Evolutionary conservation across 192 early-diverging fungal species (phyloP).

Genomic region (Coemansia sp.): DNA sequence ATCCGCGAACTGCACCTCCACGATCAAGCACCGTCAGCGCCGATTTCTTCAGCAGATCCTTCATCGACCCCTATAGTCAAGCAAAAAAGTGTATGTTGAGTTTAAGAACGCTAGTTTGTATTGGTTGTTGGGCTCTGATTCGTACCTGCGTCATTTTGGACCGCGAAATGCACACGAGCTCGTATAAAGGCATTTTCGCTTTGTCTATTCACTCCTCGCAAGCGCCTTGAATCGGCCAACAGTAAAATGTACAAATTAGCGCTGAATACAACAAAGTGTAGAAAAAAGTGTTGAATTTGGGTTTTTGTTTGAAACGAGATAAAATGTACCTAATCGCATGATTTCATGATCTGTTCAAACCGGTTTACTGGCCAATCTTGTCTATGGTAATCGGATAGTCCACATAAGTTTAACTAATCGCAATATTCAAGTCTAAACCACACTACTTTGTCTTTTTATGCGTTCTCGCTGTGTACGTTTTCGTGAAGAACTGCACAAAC

Average conservation of each 20-base stretch:
- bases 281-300: not conserved
- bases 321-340: not conserved
- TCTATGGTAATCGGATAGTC: too few relatives aligned
- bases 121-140: too few relatives aligned
- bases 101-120: not conserved
- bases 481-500: conserved; percentile 77
- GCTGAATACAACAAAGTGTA: not conserved
- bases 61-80: conserved; percentile 58
- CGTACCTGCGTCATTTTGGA: conserved; percentile 56
- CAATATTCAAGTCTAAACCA: not conserved
- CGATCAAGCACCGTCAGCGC: conserved; percentile 77
- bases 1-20: conserved; percentile 83
- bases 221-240: not conserved
- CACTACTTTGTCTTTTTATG: not conserved
- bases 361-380: not conserved
- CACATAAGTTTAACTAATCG: too few relatives aligned
- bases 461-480: conserved; percentile 56
- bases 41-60: conserved; percentile 71
- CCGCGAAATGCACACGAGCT: conserved; percentile 68
- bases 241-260: conserved; percentile 4
- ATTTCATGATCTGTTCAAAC: not conserved
- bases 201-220: not conserved
- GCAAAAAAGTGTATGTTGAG: not conserved
- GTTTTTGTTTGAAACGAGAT: not conserved
- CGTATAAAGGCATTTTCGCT: conserved; percentile 63